Evolutionary conservation across 1,284 basidiomycete genomes (phyloP).

Genomic region (Pterulicium gracile): DNA sequence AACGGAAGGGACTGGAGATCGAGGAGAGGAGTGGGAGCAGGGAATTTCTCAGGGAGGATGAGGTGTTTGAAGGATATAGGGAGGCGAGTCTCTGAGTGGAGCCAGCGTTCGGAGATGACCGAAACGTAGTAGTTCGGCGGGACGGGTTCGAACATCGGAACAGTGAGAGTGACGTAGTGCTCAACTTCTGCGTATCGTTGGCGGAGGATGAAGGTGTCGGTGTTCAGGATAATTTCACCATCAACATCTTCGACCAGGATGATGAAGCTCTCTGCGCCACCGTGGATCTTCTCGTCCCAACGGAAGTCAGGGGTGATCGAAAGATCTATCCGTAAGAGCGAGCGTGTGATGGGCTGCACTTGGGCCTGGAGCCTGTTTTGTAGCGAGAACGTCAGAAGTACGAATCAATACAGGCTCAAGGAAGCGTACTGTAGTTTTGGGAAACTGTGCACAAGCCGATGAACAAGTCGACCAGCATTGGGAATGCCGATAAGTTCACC

Average conservation of each 20-base stretch:
- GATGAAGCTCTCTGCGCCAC: slow-evolving; percentile 81
- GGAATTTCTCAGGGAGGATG: slow-evolving; percentile 96
- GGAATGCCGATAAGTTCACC: slow-evolving; percentile 93
- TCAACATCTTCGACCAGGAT: slow-evolving; percentile 96
- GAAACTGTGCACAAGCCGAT: slow-evolving; percentile 94
- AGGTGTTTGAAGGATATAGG: slow-evolving; percentile 98
- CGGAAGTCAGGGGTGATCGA: slow-evolving; percentile 93
- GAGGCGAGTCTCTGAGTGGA: slow-evolving; percentile 89
- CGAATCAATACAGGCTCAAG: slow-evolving; percentile 26
- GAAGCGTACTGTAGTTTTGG: slow-evolving; percentile 87
- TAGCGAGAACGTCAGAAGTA: slow-evolving; percentile 2
- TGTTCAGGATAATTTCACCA: slow-evolving; percentile 91
- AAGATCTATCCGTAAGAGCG: slow-evolving; percentile 79
- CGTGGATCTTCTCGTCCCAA: slow-evolving; percentile 95
- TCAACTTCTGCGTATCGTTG: slow-evolving; percentile 90
- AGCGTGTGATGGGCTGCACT: slow-evolving; percentile 88
- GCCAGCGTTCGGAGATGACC: slow-evolving; percentile 90
- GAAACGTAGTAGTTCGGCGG: slow-evolving; percentile 98
- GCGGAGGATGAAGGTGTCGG: slow-evolving; percentile 86
- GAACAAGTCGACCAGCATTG: slow-evolving; percentile 84
- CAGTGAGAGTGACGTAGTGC: slow-evolving; percentile 89
- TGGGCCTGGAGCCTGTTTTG: slow-evolving; percentile 71
- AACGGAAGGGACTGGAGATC: slow-evolving; percentile 89
- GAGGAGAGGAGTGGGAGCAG: slow-evolving; percentile 83
- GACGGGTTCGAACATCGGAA: slow-evolving; percentile 93